phyloP scores from a whole-genome alignment of 257 asterid genomes.

The Solanum sparsipilum region DNA sequence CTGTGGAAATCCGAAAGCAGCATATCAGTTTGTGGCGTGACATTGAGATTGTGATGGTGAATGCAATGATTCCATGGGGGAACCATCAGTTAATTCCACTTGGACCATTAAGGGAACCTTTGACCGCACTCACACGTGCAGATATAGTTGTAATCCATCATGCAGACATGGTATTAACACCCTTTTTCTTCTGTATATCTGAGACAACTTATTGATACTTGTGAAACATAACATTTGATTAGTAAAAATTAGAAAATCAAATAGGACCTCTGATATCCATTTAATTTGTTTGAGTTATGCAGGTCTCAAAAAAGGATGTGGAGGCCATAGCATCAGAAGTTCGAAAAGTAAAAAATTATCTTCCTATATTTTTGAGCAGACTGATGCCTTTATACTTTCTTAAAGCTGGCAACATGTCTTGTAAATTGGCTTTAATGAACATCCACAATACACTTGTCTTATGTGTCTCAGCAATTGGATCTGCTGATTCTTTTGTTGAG shows the following conservation, averaged over 20 bases:
- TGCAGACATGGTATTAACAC: slow-evolving; percentile 63
- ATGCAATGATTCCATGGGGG: slow-evolving; percentile 89
- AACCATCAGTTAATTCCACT: slow-evolving; percentile 63
- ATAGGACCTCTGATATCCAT: background rate
- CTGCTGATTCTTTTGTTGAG: slow-evolving; percentile 63
- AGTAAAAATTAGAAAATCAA: background rate
- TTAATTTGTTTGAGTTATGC: slow-evolving; percentile 5
- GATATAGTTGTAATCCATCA: slow-evolving; percentile 75
- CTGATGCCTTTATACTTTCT: slow-evolving; percentile 64
- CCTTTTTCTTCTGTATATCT: background rate
- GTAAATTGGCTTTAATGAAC: slow-evolving; percentile 28
- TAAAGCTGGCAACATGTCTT: slow-evolving; percentile 30
- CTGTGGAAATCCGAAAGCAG: slow-evolving; percentile 39
- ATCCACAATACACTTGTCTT: slow-evolving; percentile 30
- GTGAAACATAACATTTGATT: background rate
- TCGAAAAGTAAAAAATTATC: slow-evolving; percentile 19
- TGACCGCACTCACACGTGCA: slow-evolving; percentile 54
- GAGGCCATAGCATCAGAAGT: slow-evolving; percentile 44
- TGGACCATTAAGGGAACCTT: slow-evolving; percentile 91
- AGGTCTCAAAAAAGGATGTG: slow-evolving; percentile 41
- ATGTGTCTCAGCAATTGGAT: slow-evolving; percentile 84
- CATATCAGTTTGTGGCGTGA: slow-evolving; percentile 64
- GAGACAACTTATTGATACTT: background rate
- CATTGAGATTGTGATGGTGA: slow-evolving; percentile 88
- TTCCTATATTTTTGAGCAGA: slow-evolving; percentile 51